These are phyloP conservation scores for Colletotrichum scovillei DNA, from an alignment of 2,329 filamentous ascomycete species.

Conservation along the genomic window DNA sequence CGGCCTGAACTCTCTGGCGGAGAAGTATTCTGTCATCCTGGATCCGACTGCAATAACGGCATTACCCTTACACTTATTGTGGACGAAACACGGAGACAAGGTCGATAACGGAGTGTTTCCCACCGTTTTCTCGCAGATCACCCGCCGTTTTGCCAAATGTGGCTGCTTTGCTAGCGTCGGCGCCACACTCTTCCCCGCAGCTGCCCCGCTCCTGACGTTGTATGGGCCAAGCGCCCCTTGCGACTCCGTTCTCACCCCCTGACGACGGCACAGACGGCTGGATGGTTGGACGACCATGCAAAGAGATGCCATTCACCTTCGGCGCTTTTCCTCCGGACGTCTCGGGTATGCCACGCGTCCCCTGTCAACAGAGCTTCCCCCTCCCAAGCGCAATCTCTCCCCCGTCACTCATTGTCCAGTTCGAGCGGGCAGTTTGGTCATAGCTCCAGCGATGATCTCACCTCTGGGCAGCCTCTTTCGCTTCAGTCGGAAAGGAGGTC, in stretches of 20 bases:
- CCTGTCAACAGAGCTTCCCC: neutral
- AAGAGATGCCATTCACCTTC: neutral
- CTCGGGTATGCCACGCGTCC: constrained; percentile 23
- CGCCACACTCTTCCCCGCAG: constrained; percentile 25
- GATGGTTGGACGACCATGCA: neutral
- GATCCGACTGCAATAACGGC: constrained; percentile 1
- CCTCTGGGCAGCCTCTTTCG: neutral
- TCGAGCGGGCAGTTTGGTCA: constrained; percentile 1
- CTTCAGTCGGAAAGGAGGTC: neutral
- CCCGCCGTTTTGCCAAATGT: constrained; percentile 24
- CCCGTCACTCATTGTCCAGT: constrained; percentile 9
- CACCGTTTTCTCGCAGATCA: constrained; percentile 28
- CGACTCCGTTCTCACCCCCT: neutral
- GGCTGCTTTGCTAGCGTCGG: constrained; percentile 22
- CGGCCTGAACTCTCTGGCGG: neutral
- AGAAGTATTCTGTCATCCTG: neutral
- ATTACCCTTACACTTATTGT: constrained; percentile 4
- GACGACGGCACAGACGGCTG: neutral
- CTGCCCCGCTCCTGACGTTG: constrained; percentile 23
- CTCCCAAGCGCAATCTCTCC: constrained; percentile 1
- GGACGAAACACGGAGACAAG: neutral
- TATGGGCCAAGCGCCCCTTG: constrained; percentile 6
- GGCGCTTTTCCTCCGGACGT: constrained; percentile 25
- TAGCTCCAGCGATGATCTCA: constrained; percentile 11
- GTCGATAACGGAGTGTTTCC: constrained; percentile 14